Evolutionary conservation across 257 asterid genomes (phyloP).

Genomic region (Solanum virginianum): DNA sequence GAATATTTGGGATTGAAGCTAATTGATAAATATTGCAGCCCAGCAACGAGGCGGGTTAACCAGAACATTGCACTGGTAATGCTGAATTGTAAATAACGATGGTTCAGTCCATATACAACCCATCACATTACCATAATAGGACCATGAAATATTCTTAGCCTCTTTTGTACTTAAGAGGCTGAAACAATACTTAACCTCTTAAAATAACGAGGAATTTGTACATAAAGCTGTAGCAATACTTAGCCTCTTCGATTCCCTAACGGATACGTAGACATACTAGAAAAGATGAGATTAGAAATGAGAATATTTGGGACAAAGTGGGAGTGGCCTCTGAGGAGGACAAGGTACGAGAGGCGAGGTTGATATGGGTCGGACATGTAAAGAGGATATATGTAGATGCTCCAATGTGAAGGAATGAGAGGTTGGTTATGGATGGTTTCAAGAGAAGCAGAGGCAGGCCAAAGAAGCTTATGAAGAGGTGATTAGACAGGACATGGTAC

Average conservation of each 20-base stretch:
- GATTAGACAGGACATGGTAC: not conserved
- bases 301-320: no score
- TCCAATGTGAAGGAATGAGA: not conserved
- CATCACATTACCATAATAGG: not conserved
- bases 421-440: not conserved
- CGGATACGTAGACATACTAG: not conserved
- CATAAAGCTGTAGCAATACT: not conserved
- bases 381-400: not conserved
- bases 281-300: not conserved
- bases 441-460: not conserved
- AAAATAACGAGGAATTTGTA: not conserved
- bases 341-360: not conserved
- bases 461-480: not conserved
- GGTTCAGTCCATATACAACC: not conserved
- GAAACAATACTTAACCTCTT: not conserved
- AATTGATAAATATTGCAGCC: not conserved
- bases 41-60: not conserved
- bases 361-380: not conserved
- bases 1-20: not conserved
- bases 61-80: not conserved
- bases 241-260: not conserved
- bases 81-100: not conserved
- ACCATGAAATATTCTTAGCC: no score
- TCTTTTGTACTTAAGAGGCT: not conserved
- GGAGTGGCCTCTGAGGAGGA: not conserved